Evolutionary conservation across 805 yeast genomes (phyloP).

Genomic region (Saccharomycopsis sp.): DNA sequence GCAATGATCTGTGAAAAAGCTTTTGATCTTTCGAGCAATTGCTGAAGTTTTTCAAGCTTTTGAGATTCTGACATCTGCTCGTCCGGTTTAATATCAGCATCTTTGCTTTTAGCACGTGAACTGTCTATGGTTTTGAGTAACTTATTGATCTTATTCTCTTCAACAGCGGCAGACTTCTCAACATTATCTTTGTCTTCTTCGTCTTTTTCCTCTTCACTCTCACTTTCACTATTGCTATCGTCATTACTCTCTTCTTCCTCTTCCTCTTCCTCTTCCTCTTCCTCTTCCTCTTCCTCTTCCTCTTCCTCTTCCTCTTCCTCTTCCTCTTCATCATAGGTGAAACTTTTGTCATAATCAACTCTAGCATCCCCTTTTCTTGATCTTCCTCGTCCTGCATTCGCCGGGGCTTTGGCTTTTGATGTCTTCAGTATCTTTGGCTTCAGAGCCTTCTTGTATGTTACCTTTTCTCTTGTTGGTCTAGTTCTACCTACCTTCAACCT

Average conservation of each 20-base stretch:
- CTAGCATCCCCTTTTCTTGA: neutral
- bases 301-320: neutral
- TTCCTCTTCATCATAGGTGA: no score
- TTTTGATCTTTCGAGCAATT: conserved; percentile 79
- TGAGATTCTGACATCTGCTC: conserved; percentile 30
- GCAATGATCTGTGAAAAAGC: conserved; percentile 82
- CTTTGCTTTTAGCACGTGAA: conserved; percentile 26
- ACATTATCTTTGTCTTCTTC: neutral
- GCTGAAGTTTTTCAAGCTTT: conserved; percentile 61
- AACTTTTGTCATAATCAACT: no score
- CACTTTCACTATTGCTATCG: neutral
- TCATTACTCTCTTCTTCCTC: conserved; percentile 22
- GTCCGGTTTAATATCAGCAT: conserved; percentile 29
- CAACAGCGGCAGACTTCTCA: conserved; percentile 22
- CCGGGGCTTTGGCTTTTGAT: no score
- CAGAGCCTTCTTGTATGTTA: neutral
- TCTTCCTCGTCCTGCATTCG: no score
- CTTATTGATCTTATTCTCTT: conserved; percentile 12
- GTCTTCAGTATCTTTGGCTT: no score
- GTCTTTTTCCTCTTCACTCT: neutral
- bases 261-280: conserved; percentile 20
- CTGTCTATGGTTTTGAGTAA: conserved; percentile 31
- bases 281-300: neutral
- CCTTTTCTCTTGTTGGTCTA: neutral
- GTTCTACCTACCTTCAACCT: neutral